These are phyloP conservation scores for Oxyria digyna DNA, from an alignment of 148 eudicot species.

Conservation along the genomic window DNA sequence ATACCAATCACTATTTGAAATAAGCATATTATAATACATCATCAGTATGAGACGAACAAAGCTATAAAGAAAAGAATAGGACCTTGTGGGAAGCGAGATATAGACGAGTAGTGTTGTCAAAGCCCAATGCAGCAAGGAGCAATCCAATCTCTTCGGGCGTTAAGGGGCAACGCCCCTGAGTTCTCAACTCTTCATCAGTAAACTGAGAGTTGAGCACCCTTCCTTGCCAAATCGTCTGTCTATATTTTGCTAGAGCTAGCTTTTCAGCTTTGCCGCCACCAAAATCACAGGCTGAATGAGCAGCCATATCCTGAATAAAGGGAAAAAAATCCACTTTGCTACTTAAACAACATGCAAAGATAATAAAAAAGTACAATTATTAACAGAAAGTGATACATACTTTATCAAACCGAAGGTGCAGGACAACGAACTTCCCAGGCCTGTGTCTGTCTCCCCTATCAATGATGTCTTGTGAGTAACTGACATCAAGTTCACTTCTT, in stretches of 20 bases:
- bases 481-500: constrained; percentile 22
- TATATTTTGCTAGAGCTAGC: constrained; percentile 75
- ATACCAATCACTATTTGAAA: no score
- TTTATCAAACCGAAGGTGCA: constrained; percentile 94
- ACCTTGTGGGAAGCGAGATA: constrained; percentile 99
- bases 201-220: constrained; percentile 88
- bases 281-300: constrained; percentile 98
- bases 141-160: constrained; percentile 96
- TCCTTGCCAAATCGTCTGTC: constrained; percentile 93
- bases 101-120: constrained; percentile 73
- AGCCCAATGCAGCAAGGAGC: constrained; percentile 87
- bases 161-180: constrained; percentile 91
- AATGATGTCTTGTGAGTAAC: constrained; percentile 33
- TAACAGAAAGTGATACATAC: constrained; percentile 22
- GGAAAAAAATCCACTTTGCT: no score
- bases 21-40: no score
- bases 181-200: constrained; percentile 88
- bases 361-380: no score
- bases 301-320: constrained; percentile 84
- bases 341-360: no score
- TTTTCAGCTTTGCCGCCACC: constrained; percentile 97
- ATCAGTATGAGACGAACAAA: no score
- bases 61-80: not conserved
- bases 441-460: constrained; percentile 24
- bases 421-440: constrained; percentile 65